phyloP scores from a whole-genome alignment of 139 green algal genomes.

The Chlamydomonas eustigma region DNA sequence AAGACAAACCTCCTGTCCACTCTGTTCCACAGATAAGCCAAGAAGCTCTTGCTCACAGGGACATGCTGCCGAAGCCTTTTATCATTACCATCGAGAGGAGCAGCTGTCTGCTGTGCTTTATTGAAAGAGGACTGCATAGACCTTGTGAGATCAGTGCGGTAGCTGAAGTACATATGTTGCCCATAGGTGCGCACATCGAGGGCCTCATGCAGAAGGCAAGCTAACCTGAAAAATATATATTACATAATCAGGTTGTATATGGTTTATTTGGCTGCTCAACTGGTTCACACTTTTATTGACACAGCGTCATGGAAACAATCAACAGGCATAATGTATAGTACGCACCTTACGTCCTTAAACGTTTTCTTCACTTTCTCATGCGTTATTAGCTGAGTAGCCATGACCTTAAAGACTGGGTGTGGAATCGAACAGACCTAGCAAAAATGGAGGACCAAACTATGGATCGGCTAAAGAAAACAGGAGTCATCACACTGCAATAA shows the following conservation, averaged over 20 bases:
- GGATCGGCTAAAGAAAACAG: too few species aligned
- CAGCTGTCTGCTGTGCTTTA: background rate
- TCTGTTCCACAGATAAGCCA: background rate
- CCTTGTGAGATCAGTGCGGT: conserved; percentile 2
- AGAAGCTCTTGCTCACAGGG: background rate
- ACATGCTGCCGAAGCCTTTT: background rate
- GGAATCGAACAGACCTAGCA: background rate
- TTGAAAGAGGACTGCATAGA: background rate
- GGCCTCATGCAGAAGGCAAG: conserved; percentile 14
- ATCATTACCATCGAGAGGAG: background rate
- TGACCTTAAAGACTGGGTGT: conserved; percentile 13
- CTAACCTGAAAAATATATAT: conserved; percentile 10
- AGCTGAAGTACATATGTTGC: conserved; percentile 18
- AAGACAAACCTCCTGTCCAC: conserved; percentile 14
- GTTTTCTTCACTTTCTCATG: conserved; percentile 11
- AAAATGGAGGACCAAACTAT: too few species aligned
- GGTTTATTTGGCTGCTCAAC: too few species aligned
- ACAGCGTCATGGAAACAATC: too few species aligned
- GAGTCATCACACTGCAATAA: too few species aligned
- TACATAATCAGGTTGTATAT: too few species aligned
- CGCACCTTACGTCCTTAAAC: conserved; percentile 1
- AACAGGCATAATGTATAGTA: too few species aligned
- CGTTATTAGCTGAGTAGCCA: conserved; percentile 15
- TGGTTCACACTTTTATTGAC: too few species aligned
- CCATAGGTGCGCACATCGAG: conserved; percentile 10